Base-by-base conservation (phyloP, 306 rosid genomes). In the Lathyrus tuberosus region DNA sequence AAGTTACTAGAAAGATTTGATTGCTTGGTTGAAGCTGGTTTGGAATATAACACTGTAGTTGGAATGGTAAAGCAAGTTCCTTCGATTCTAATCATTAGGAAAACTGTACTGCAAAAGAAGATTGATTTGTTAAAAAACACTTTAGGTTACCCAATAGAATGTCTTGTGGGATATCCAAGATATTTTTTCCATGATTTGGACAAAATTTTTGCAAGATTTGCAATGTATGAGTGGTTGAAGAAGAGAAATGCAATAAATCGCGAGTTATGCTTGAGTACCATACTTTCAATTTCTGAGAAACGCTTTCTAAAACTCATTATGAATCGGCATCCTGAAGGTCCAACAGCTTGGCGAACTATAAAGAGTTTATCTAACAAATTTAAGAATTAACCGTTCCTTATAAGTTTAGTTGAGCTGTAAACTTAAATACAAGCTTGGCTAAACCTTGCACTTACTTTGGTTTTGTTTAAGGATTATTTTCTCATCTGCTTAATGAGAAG, bases 1-100 rank as follows among this genome's bases (percentile, higher is more conserved):
- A 87, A 83, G 70, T 73, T 92, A 62, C 95, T 87, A 65, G 96
- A 92, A 80, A 86, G 98, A 75, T 87, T 92, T 53, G 89, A 89
- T 78, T 87, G 95, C 80, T 76, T 92, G 53, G 95, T 89, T 18
- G 75, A 81, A 52, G 92, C 95, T 69, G 96, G 98, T 72, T 86
- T 92, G 84, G 96, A 92, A 56, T 80, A 65, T 57, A 81, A 84
- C 33, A 75, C 44, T 8, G 95, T 64, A 52, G 41, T 76, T 15
- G 60, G 65, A 54, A 80, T 92, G 63, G 60, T 92, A 51, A 87
- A 75, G 72, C 86, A 70, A 52, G 80, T 79, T 67, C 98, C 96
- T 44, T 64, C 52, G 76, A 74, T 92, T 78, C 89, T 89, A 47
- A 83, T 77, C 82, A 85, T 78, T 78, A 81, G 67, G 48, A 92